Evolutionary conservation across 2,329 filamentous ascomycete genomes (phyloP).

Genomic region (Ophiostoma australiae): DNA sequence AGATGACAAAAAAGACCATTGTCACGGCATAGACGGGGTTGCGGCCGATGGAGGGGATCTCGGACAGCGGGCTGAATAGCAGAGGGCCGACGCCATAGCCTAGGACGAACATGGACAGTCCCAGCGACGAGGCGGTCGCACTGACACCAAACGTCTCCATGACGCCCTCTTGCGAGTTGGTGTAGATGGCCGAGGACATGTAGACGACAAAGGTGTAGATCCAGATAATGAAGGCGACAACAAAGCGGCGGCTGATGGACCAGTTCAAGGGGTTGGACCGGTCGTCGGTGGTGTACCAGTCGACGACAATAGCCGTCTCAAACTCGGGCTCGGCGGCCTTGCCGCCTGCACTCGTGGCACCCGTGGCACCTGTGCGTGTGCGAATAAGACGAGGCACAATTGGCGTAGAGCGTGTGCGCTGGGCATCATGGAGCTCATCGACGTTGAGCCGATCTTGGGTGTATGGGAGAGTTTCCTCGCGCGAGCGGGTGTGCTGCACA

Average conservation of each 20-base stretch:
- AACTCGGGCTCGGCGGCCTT: neutral
- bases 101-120: slow-evolving; percentile 51
- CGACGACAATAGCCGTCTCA: slow-evolving; percentile 33
- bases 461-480: slow-evolving; percentile 30
- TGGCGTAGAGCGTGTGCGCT: slow-evolving; percentile 32
- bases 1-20: slow-evolving; percentile 27
- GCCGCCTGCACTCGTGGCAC: neutral
- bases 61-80: slow-evolving; percentile 47
- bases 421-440: slow-evolving; percentile 29
- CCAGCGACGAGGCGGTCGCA: slow-evolving; percentile 45
- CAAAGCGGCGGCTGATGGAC: slow-evolving; percentile 37
- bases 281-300: slow-evolving; percentile 46
- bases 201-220: slow-evolving; percentile 49
- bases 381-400: slow-evolving; percentile 30
- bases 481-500: slow-evolving; percentile 28
- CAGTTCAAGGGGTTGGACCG: slow-evolving; percentile 50
- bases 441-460: slow-evolving; percentile 30
- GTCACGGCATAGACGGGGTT: slow-evolving; percentile 27
- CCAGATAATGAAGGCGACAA: slow-evolving; percentile 39
- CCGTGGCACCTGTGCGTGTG: slow-evolving; percentile 14
- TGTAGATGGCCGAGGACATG: slow-evolving; percentile 40
- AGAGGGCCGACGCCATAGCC: slow-evolving; percentile 56
- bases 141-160: slow-evolving; percentile 47
- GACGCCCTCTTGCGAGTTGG: slow-evolving; percentile 38
- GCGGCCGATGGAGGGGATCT: slow-evolving; percentile 40